Base-by-base conservation (phyloP, 2,329 filamentous ascomycete genomes). In the Teratosphaeria viscida region DNA sequence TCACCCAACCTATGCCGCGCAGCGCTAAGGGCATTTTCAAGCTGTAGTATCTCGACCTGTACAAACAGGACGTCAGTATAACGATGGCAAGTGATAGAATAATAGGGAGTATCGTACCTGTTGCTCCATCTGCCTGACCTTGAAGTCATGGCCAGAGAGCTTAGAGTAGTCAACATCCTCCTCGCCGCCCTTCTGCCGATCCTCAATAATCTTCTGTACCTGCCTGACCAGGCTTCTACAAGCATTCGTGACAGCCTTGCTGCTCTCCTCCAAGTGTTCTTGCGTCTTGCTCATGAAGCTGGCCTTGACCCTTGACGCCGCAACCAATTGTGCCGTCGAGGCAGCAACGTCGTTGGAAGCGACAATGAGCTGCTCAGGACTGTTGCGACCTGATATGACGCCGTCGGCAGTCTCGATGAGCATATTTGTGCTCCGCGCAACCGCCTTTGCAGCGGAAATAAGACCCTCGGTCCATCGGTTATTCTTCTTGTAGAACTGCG, bases 401-500 rank as follows among this genome's bases (percentile, higher is more conserved):
- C 92, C 94, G 71, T 99, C 94, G 0, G 94, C 94, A 6, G 94
- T 99, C 80, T 99, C 94, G 70, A 99, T 99, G 66, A 99, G 84
- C 52, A 87, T 94, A 77, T 96, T 97, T 11, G 94, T 99, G 16
- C 91, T 95, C 1, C 83, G 83, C 2, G 94, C 94, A 19, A 99
- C 94, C 0, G 94, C 94, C 78, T 99, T 99, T 64, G 94, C 92
- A 0, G 94, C 94, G 43, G 90, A 96, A 72, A 99, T 96, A 62
- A 99, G 85, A 55, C 94, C 94, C 72, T 99, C 94, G 0, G 94
- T 99, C 94, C 94, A 99, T 57, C 94, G 85, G 77, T 97, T 99
- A 82, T 99, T 96, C 81, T 97, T 97, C 83, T 97, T 97, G 85
- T 99, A 99, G 75, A 99, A 99, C 27, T 92, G 91, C 1, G 92